A percentile compares a stretch with the other conserved stretches of the same genome.
Conservation (phyloP, 768 basidiomycete genomes). For the Tricholoma sp. region DNA sequence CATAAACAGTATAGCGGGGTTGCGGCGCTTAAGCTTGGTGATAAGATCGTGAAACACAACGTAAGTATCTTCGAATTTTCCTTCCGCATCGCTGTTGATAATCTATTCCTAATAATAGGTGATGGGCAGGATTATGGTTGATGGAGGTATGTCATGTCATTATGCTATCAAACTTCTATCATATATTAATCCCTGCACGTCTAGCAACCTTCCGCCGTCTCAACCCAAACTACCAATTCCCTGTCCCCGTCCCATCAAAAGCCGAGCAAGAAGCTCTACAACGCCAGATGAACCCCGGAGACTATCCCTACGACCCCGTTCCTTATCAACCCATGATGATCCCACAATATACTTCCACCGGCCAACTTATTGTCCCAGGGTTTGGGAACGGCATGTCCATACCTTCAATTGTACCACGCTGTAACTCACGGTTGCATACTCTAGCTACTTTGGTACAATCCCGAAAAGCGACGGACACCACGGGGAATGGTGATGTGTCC, state of each 20-base stretch:
- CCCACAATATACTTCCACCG: neutral
- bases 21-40: conserved; percentile 33
- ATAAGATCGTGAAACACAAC: conserved; percentile 42
- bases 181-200: neutral
- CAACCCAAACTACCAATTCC: conserved; percentile 47
- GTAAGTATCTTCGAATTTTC: conserved; percentile 27
- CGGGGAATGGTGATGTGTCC: conserved; percentile 29
- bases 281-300: neutral
- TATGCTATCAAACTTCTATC: neutral
- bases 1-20: conserved; percentile 55
- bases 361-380: neutral
- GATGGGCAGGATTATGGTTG: conserved; percentile 56
- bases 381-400: conserved; percentile 8
- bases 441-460: conserved; percentile 20
- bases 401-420: neutral
- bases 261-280: neutral
- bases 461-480: neutral
- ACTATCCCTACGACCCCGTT: neutral
- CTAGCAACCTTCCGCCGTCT: conserved; percentile 45
- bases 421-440: neutral
- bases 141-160: conserved; percentile 34
- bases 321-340: neutral
- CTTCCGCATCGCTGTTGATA: neutral
- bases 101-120: conserved; percentile 28
- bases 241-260: conserved; percentile 28